Percentiles rank a stretch among this genome's conserved stretches.
These are phyloP conservation scores for Paecilomyces sp. DNA, from an alignment of 2,329 filamentous ascomycete genomes.

Conservation along the genomic window DNA sequence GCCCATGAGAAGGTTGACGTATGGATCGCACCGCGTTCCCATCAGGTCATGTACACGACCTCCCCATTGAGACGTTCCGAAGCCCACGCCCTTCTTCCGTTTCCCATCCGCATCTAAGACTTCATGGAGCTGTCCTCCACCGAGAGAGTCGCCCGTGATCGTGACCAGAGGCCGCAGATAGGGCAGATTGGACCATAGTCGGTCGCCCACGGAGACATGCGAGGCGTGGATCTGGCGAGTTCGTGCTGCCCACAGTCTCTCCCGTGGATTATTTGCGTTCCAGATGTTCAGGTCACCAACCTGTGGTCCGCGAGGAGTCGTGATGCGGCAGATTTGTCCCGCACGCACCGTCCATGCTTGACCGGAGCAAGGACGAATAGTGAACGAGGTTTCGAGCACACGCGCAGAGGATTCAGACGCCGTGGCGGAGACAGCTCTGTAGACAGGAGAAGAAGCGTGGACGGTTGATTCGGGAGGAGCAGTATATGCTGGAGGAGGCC, in stretches of 20 bases:
- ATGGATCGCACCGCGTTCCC: slow-evolving; percentile 78
- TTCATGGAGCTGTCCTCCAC: slow-evolving; percentile 29
- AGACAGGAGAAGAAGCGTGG: slow-evolving; percentile 28
- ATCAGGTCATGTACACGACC: slow-evolving; percentile 69
- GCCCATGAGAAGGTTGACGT: slow-evolving; percentile 67
- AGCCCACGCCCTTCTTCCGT: slow-evolving; percentile 32
- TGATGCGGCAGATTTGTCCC: slow-evolving; percentile 64
- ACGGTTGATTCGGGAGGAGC: slow-evolving; percentile 27
- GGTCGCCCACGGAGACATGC: slow-evolving; percentile 64
- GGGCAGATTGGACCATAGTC: slow-evolving; percentile 71
- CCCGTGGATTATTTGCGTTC: slow-evolving; percentile 67
- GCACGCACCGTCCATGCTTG: slow-evolving; percentile 64
- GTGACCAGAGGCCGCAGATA: slow-evolving; percentile 70
- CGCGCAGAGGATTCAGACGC: slow-evolving; percentile 22
- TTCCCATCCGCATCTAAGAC: slow-evolving; percentile 28
- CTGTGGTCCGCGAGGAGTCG: slow-evolving; percentile 69
- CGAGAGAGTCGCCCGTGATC: slow-evolving; percentile 61
- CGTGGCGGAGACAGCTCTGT: slow-evolving; percentile 29
- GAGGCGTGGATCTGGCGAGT: slow-evolving; percentile 72
- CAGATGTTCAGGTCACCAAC: slow-evolving; percentile 81
- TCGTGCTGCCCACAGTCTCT: slow-evolving; percentile 74
- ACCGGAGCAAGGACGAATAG: slow-evolving; percentile 66
- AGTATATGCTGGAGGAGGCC: slow-evolving; percentile 32
- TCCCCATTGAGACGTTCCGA: slow-evolving; percentile 46
- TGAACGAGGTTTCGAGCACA: slow-evolving; percentile 42